Base-by-base conservation (phyloP, 345 rosid species). In the Orychophragmus violaceus region DNA sequence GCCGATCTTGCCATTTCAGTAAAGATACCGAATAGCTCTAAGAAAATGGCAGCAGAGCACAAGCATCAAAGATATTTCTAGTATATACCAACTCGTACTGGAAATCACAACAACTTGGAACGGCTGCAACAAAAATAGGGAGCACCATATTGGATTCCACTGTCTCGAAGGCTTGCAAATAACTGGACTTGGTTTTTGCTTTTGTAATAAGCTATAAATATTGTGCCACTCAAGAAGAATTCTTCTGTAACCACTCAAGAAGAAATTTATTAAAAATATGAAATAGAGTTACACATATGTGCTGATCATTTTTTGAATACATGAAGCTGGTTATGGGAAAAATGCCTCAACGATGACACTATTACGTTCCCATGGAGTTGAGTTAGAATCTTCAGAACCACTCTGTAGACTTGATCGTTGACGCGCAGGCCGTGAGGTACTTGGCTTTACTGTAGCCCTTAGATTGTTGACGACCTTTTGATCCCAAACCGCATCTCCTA, bases 301-400 rank as follows among this genome's bases (percentile, higher is more conserved):
- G 11, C 12, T 48, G 28, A 48, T 48, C 53, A 48, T 12, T 48
- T 5, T 14, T 46, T 12, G 10, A 21, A 46, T 21, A 46, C 5
- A 21, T 21, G 52, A 46, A 46, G 52, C 52, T 46, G 10, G 27
- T 46, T 48, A 48, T 25, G 7, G 55, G 60, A 19, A 32, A n/a
- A 58, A 37, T 58, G 63, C 63, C n/a, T 58, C 63, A 37, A 17
- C 24, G 32, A 59, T 59, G 8, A 17, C 33, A 36, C 19, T 56
- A 56, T 36, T 23, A n/a, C 21, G 41, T 58, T 58, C 29, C 29
- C 17, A n/a, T 35, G 3, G 30, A 36, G 46, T 58, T 32, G 46
- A 59, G 16, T 58, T 10, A 37, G 42, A 37, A 13, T 37, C 65
- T 5, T 42, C 16, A 7, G 46, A 39, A 24, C 32, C 18, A 59